Conservation (phyloP, 257 asterid species). For the Lantana camara region DNA sequence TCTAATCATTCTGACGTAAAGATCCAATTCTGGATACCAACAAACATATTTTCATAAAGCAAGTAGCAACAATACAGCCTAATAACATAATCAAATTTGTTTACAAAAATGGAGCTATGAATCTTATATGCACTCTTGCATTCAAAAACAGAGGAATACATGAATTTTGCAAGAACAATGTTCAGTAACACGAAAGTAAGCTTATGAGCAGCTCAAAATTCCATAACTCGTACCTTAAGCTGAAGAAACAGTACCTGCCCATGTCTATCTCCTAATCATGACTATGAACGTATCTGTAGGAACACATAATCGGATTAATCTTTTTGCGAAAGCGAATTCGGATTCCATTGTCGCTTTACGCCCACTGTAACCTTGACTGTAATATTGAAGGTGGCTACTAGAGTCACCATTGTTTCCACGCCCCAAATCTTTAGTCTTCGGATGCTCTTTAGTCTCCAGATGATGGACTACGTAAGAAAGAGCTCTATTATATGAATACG, state of each 20-base stretch:
- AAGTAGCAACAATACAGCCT: constrained; percentile 11
- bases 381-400: too few relatives aligned
- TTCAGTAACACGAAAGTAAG: neutral
- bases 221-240: neutral
- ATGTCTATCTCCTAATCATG: constrained; percentile 71
- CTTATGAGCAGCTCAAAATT: neutral
- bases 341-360: too few relatives aligned
- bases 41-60: constrained; percentile 16
- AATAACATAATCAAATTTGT: neutral
- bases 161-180: constrained; percentile 15
- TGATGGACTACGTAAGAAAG: too few relatives aligned
- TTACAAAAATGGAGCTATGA: too few relatives aligned
- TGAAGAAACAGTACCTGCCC: constrained; percentile 59
- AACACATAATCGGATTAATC: too few relatives aligned
- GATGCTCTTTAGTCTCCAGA: too few relatives aligned
- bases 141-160: constrained; percentile 3
- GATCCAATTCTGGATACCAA: constrained; percentile 58
- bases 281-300: constrained; percentile 66
- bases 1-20: constrained; percentile 55
- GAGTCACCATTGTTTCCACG: too few relatives aligned
- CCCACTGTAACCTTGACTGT: too few relatives aligned
- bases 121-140: too few relatives aligned
- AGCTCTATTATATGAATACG: too few relatives aligned
- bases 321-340: too few relatives aligned
- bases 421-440: too few relatives aligned